Conservation (phyloP, 208 protist genomes). For the Acanthamoeba castellanii region DNA sequence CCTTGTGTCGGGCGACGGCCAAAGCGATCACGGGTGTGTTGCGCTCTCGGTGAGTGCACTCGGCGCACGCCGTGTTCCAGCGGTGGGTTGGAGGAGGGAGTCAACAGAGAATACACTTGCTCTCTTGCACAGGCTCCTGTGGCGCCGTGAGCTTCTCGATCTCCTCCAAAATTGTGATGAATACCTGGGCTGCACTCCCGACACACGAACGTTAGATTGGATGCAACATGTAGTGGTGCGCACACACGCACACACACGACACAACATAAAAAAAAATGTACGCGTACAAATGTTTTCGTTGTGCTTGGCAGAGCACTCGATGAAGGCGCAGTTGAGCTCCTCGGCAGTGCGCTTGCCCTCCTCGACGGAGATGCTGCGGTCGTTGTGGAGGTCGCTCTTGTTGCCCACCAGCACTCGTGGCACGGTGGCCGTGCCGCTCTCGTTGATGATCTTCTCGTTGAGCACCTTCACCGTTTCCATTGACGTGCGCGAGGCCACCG, state of each 20-base stretch:
- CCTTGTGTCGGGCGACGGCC: no score
- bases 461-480: conserved; percentile 89
- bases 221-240: background rate
- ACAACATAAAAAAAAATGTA: background rate
- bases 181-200: background rate
- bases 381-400: conserved; percentile 86
- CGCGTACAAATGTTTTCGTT: conserved; percentile 82
- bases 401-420: conserved; percentile 88
- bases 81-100: background rate
- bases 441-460: conserved; percentile 88
- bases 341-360: conserved; percentile 82
- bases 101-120: conserved; percentile 51
- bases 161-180: conserved; percentile 61
- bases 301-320: conserved; percentile 88
- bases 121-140: conserved; percentile 3
- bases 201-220: background rate
- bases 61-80: no score
- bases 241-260: no score
- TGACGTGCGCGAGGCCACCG: conserved; percentile 83
- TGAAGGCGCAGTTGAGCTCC: conserved; percentile 85
- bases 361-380: conserved; percentile 78
- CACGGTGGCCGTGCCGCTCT: conserved; percentile 80
- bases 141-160: conserved; percentile 69
- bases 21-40: background rate
- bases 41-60: no score